These are phyloP conservation scores for Agaricus subrufescens DNA, from an alignment of 768 basidiomycete genomes.

Conservation along the genomic window DNA sequence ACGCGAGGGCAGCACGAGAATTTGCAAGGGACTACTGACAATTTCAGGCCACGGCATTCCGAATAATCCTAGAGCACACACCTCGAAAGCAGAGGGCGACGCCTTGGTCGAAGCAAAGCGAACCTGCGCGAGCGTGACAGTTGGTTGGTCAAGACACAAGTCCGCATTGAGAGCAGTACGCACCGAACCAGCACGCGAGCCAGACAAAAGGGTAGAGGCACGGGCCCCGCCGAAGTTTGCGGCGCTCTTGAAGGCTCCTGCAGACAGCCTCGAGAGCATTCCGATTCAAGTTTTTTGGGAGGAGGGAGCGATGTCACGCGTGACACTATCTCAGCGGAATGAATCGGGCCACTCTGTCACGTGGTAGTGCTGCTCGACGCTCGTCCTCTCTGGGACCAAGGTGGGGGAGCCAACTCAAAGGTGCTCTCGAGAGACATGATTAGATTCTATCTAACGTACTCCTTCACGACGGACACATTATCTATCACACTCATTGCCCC, in stretches of 20 bases:
- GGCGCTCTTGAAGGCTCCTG: constrained; percentile 62
- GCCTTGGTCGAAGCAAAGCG: constrained; percentile 70
- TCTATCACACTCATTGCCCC: too few relatives aligned
- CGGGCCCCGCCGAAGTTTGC: constrained; percentile 42
- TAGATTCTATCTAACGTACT: too few relatives aligned
- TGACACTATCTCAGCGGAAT: constrained; percentile 37
- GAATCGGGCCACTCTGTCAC: constrained; percentile 44
- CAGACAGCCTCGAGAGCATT: constrained; percentile 84
- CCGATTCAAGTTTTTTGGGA: constrained; percentile 37
- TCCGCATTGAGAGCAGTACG: constrained; percentile 18
- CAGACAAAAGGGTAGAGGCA: constrained; percentile 33
- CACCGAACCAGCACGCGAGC: constrained; percentile 48
- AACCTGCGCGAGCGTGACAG: constrained; percentile 37
- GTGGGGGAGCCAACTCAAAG: too few relatives aligned
- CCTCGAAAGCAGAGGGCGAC: constrained; percentile 58
- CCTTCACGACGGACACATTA: too few relatives aligned
- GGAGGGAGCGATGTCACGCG: constrained; percentile 40
- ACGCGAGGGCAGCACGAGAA: constrained; percentile 71
- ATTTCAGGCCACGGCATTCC: constrained; percentile 8
- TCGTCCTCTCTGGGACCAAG: too few relatives aligned
- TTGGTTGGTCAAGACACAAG: constrained; percentile 16
- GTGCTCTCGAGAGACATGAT: too few relatives aligned
- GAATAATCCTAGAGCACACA: constrained; percentile 27
- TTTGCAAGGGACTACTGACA: constrained; percentile 50
- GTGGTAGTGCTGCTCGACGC: not conserved